Percentiles rank a stretch among this genome's conserved stretches.
Evolutionary conservation across 306 rosid species (phyloP).

Genomic region (Erythrophleum fordii): DNA sequence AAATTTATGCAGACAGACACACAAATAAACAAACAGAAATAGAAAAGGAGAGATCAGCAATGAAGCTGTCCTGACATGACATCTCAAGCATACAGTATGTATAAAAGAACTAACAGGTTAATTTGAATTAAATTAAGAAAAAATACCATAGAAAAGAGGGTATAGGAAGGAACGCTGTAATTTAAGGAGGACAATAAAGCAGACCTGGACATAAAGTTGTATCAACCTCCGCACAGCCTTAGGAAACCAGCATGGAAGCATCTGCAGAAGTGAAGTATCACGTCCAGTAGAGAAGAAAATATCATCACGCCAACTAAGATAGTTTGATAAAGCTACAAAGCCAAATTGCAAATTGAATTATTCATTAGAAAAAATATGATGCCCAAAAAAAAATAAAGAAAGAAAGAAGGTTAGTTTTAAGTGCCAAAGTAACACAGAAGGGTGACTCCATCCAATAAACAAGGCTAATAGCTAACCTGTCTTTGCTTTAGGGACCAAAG

Average conservation of each 20-base stretch:
- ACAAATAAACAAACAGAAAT: background rate
- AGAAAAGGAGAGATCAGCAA: conserved; percentile 17
- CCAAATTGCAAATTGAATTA: conserved; percentile 21
- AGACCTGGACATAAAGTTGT: conserved; percentile 91
- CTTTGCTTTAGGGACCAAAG: conserved; percentile 64
- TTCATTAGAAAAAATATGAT: conserved; percentile 17
- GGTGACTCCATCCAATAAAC: conserved; percentile 21
- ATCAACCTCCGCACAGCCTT: conserved; percentile 82
- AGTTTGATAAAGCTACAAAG: conserved; percentile 72
- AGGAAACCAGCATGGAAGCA: conserved; percentile 98
- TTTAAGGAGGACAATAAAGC: conserved; percentile 39
- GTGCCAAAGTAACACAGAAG: conserved; percentile 26
- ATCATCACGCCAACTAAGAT: conserved; percentile 83
- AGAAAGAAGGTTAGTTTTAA: conserved; percentile 31
- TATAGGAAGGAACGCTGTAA: conserved; percentile 31
- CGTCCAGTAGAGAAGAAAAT: conserved; percentile 83
- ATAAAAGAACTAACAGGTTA: conserved; percentile 27
- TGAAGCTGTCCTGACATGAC: conserved; percentile 26
- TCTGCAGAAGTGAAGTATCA: conserved; percentile 91
- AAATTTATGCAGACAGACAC: background rate
- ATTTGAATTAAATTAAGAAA: conserved; percentile 25
- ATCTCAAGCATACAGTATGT: conserved; percentile 15
- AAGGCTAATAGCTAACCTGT: conserved; percentile 63
- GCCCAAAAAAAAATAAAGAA: conserved; percentile 6
- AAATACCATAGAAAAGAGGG: conserved; percentile 28